Percentiles rank a stretch among this genome's conserved stretches.
Conservation (phyloP, 208 protist genomes). For the Leishmania martiniquensis region DNA sequence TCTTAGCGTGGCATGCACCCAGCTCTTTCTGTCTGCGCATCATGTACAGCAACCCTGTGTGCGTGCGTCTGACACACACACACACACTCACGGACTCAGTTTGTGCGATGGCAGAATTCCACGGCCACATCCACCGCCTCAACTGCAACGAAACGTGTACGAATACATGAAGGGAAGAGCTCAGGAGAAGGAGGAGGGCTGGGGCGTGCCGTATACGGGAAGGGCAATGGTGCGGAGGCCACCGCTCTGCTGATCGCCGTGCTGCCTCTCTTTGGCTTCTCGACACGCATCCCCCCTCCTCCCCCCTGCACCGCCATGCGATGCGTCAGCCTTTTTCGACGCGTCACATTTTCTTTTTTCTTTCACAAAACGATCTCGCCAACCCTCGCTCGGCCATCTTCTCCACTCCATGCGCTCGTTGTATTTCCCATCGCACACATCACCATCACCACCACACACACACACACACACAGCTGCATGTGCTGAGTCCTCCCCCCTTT, state of each 20-base stretch:
- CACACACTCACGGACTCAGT: too few relatives aligned
- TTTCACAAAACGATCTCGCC: not conserved
- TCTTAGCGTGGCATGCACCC: not conserved
- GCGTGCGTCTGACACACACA: too few relatives aligned
- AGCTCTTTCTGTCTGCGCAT: not conserved
- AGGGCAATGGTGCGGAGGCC: not conserved
- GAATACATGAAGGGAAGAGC: not conserved
- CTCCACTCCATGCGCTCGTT: not conserved
- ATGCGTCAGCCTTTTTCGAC: not conserved
- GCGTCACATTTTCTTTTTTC: not conserved
- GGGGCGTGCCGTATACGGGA: not conserved
- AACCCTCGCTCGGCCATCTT: not conserved
- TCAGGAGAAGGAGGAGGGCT: not conserved
- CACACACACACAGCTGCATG: conserved; percentile 5
- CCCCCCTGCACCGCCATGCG: not conserved
- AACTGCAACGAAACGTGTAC: not conserved
- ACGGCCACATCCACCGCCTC: not conserved
- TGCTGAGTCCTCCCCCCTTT: not conserved
- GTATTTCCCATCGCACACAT: not conserved
- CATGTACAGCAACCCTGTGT: not conserved
- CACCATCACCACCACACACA: not conserved
- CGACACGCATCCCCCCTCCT: not conserved
- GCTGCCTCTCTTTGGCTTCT: not conserved
- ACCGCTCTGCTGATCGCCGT: not conserved
- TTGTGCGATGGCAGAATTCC: too few relatives aligned